Evolutionary conservation across 768 basidiomycete genomes (phyloP), one percentile per base, ranked within the genome.

Genomic region (Mycena olivaceomarginata): DNA sequence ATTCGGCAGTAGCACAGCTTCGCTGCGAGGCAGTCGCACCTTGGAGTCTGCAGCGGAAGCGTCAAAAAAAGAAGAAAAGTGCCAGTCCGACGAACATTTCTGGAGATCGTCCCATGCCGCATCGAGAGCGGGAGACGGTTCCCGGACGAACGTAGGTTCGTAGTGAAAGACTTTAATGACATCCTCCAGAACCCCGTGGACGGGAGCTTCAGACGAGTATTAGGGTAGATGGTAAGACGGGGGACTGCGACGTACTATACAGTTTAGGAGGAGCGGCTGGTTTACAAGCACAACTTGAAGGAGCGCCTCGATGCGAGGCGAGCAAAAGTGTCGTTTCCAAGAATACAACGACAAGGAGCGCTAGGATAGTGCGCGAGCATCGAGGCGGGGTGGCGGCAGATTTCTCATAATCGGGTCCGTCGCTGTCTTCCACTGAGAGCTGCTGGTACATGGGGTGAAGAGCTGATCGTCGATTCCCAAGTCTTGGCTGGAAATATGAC

Each of bases 361-460:
- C 67, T 40, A 68, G 51, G 22, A 43, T 56, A 53, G 67, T 56
- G 67, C 67, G 67, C 56, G 67, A 57, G 40, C 48, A 18, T 68
- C 39, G 41, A n/a, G 67, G 51, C 51, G 51, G 51, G 39, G 67
- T n/a, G 37, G 65, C 48, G 31, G 65, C 13, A 22, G 20, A 48
- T 41, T 64, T 41, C 43, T 41, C 16, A 46, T 46, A 66, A 66
- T 66, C 31, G 51, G 65, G 41, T 40, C 20, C 67, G 67, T 68
- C 67, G 51, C 67, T 39, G 40, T 68, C 67, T 56, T 68, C 51
- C 48, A 68, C 39, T n/a, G 67, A 68, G 56, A 68, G 53, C 56
- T 57, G 67, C 56, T 68, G 67, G 67, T 68, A 68, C 67, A 68
- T 68, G 31, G 31, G 48, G 25, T 56, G 67, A 68, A 57, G 51